These are phyloP conservation scores for Mycena olivaceomarginata DNA, from an alignment of 768 basidiomycete genomes.

Conservation along the genomic window DNA sequence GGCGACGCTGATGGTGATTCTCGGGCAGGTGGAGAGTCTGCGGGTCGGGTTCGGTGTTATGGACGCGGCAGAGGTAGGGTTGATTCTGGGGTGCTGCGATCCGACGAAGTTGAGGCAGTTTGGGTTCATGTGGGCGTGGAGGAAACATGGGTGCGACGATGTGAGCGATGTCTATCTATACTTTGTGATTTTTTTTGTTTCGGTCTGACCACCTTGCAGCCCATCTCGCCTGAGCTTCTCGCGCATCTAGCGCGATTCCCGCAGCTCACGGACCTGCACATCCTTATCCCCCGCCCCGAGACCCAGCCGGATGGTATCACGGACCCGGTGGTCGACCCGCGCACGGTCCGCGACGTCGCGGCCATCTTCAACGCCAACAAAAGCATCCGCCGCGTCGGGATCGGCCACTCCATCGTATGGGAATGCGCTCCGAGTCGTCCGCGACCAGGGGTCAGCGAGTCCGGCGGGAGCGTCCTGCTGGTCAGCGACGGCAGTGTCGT, in stretches of 20 bases:
- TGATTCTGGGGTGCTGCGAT: conserved; percentile 27
- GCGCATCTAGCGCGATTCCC: conserved; percentile 38
- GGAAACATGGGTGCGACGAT: conserved; percentile 5
- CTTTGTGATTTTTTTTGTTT: too few species aligned
- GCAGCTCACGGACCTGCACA: conserved; percentile 46
- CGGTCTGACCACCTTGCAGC: background rate
- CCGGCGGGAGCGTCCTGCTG: background rate
- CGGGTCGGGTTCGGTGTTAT: conserved; percentile 28
- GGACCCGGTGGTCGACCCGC: conserved; percentile 30
- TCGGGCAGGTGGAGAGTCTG: conserved; percentile 42
- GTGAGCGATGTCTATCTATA: background rate
- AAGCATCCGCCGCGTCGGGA: conserved; percentile 43
- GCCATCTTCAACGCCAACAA: conserved; percentile 42
- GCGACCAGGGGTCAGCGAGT: too few species aligned
- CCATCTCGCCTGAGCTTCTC: conserved; percentile 42
- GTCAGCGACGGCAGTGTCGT: conserved; percentile 34
- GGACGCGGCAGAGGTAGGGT: background rate
- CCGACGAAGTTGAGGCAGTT: conserved; percentile 28
- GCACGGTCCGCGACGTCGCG: conserved; percentile 38
- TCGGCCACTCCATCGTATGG: conserved; percentile 45
- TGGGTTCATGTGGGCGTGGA: conserved; percentile 27
- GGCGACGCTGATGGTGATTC: conserved; percentile 8
- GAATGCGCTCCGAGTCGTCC: conserved; percentile 22
- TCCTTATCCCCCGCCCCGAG: conserved; percentile 48
- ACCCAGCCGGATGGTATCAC: conserved; percentile 15